Conservation (phyloP, 2,329 filamentous ascomycete genomes). For the Claviceps quebecensis region DNA sequence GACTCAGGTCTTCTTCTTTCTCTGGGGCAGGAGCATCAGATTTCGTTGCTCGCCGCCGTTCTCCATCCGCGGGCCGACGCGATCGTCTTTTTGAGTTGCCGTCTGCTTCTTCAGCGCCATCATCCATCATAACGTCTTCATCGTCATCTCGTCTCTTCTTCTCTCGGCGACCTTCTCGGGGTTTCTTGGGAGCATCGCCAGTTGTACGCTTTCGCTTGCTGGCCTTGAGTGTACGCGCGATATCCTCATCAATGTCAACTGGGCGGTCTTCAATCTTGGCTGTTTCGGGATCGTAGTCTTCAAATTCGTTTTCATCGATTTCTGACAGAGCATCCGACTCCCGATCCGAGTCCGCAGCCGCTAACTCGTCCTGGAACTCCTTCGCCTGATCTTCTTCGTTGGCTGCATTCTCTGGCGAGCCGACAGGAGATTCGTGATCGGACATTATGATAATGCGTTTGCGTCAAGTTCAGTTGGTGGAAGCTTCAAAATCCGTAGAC, state of each 20-base stretch:
- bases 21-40: conserved; percentile 42
- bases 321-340: conserved; percentile 51
- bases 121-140: conserved; percentile 33
- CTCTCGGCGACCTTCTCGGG: conserved; percentile 57
- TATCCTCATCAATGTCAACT: conserved; percentile 54
- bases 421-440: conserved; percentile 29
- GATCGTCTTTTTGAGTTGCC: conserved; percentile 33
- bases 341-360: conserved; percentile 33
- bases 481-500: neutral
- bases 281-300: conserved; percentile 52
- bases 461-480: neutral
- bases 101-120: conserved; percentile 30
- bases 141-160: conserved; percentile 44
- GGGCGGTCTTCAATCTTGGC: conserved; percentile 50
- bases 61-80: conserved; percentile 30
- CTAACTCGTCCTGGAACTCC: conserved; percentile 27
- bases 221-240: conserved; percentile 48
- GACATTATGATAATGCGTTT: conserved; percentile 23
- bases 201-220: conserved; percentile 52
- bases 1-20: conserved; percentile 65
- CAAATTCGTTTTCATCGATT: conserved; percentile 56
- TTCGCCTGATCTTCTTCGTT: conserved; percentile 28
- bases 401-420: conserved; percentile 22
- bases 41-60: conserved; percentile 30
- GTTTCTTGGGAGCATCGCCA: conserved; percentile 54